Evolutionary conservation across 2,329 filamentous ascomycete species (phyloP).

Genomic region (Penicillium oxalicum): DNA sequence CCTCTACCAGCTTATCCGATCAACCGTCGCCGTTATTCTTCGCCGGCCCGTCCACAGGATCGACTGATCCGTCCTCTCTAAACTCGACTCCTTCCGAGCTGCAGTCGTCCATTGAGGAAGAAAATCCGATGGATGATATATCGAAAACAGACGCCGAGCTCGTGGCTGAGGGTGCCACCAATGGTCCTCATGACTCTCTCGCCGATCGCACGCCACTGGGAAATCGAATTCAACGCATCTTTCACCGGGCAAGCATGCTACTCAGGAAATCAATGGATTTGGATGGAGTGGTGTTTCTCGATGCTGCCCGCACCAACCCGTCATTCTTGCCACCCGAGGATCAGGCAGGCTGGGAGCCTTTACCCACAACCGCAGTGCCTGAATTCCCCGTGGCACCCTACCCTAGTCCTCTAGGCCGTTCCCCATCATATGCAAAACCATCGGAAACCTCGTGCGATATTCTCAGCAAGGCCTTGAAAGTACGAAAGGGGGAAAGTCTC

Average conservation of each 20-base stretch:
- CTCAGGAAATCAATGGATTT: conserved; percentile 41
- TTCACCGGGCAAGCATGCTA: conserved; percentile 41
- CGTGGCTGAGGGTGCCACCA: background rate
- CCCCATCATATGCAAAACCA: background rate
- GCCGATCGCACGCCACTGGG: conserved; percentile 11
- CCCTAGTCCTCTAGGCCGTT: background rate
- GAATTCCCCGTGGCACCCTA: background rate
- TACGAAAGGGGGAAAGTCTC: background rate
- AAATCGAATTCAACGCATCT: conserved; percentile 27
- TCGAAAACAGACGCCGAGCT: background rate
- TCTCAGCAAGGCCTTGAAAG: conserved; percentile 15
- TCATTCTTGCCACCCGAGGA: conserved; percentile 15
- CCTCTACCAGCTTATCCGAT: conserved; percentile 1
- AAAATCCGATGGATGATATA: conserved; percentile 8
- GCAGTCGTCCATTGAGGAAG: conserved; percentile 4
- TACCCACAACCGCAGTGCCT: conserved; percentile 5
- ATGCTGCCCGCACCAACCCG: conserved; percentile 18
- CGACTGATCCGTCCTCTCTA: conserved; percentile 2
- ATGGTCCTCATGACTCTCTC: conserved; percentile 3
- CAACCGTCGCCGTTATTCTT: conserved; percentile 1
- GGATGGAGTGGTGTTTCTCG: conserved; percentile 34
- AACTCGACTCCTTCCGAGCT: background rate
- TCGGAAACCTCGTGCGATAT: conserved; percentile 14
- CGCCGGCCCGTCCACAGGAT: background rate
- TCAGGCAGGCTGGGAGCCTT: conserved; percentile 20